Evolutionary conservation across 257 asterid species (phyloP).

Genomic region (Solanum verrucosum): DNA sequence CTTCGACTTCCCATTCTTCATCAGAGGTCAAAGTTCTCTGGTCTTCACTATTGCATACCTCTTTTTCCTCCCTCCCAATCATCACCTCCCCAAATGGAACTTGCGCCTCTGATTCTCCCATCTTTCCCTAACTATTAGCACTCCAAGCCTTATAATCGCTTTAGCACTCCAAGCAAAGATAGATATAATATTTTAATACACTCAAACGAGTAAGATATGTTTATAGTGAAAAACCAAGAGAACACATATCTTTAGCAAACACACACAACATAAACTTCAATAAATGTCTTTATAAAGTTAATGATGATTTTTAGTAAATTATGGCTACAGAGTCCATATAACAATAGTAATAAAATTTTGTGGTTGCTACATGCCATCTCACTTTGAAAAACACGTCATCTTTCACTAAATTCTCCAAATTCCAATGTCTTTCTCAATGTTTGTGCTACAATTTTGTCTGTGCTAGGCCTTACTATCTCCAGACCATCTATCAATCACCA

Average conservation of each 20-base stretch:
- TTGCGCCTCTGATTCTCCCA: too few relatives aligned
- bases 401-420: background rate
- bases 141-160: background rate
- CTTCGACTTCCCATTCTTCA: too few relatives aligned
- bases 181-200: background rate
- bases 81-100: too few relatives aligned
- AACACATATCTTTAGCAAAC: background rate
- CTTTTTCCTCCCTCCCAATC: too few relatives aligned
- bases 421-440: background rate
- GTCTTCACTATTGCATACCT: too few relatives aligned
- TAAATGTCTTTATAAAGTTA: background rate
- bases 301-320: background rate
- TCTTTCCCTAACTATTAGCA: background rate
- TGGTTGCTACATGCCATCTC: background rate
- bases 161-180: background rate
- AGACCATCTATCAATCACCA: background rate
- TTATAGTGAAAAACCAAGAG: background rate
- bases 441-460: background rate
- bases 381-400: background rate
- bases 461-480: background rate
- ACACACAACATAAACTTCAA: background rate
- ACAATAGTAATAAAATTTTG: background rate
- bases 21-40: too few relatives aligned
- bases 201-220: background rate
- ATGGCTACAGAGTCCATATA: background rate